Evolutionary conservation across 2,329 filamentous ascomycete genomes (phyloP).

Genomic region (Epichloe glyceriae): DNA sequence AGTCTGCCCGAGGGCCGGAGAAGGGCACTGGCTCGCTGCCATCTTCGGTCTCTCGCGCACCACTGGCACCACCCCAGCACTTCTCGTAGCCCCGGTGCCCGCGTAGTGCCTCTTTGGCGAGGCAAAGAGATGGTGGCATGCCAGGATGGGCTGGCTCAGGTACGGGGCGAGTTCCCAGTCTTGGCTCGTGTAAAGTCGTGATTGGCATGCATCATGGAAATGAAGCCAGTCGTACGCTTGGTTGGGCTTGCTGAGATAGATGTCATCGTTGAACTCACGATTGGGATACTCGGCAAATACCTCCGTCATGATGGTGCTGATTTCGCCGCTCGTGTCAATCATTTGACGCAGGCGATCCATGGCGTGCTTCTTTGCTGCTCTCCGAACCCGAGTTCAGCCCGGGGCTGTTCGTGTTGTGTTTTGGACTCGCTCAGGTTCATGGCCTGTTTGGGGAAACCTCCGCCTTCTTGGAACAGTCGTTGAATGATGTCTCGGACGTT

Average conservation of each 20-base stretch:
- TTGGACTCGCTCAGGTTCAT: slow-evolving; percentile 28
- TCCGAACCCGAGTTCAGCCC: slow-evolving; percentile 53
- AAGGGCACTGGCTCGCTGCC: slow-evolving; percentile 55
- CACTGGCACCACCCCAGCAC: slow-evolving; percentile 24
- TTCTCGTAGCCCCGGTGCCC: slow-evolving; percentile 29
- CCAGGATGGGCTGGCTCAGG: slow-evolving; percentile 72
- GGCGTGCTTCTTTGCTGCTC: slow-evolving; percentile 56
- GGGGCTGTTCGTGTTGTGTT: slow-evolving; percentile 39
- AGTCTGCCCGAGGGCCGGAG: slow-evolving; percentile 70
- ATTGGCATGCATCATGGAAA: slow-evolving; percentile 78
- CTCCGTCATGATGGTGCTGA: slow-evolving; percentile 66
- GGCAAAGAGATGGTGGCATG: slow-evolving; percentile 85
- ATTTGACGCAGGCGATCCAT: slow-evolving; percentile 63
- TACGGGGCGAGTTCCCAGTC: slow-evolving; percentile 90
- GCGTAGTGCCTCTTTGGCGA: slow-evolving; percentile 44
- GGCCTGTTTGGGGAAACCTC: slow-evolving; percentile 55
- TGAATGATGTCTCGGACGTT: slow-evolving; percentile 62
- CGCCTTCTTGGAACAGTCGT: slow-evolving; percentile 67
- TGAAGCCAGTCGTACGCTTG: slow-evolving; percentile 87
- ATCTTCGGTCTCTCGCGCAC: slow-evolving; percentile 27
- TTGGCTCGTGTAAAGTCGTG: slow-evolving; percentile 66
- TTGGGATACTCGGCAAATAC: slow-evolving; percentile 78
- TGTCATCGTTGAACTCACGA: slow-evolving; percentile 87
- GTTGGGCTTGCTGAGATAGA: slow-evolving; percentile 76
- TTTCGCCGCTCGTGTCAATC: slow-evolving; percentile 66